phyloP scores from a whole-genome alignment of 139 green algal species.

The Marvania coccoides region DNA sequence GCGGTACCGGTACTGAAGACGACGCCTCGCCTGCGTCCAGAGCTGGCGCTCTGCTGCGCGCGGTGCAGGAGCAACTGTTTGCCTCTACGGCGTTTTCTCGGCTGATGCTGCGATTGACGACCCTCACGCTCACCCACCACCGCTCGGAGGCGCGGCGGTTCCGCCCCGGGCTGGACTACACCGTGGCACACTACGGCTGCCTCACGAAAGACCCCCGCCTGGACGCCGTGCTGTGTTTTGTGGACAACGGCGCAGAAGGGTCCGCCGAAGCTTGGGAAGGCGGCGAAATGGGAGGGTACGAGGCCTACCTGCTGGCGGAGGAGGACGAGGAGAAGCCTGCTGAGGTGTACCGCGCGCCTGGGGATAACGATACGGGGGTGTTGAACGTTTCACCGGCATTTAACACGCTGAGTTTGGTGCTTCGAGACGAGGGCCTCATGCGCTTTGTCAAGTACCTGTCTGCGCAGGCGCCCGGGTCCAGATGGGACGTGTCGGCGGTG shows the following conservation, averaged over 20 bases:
- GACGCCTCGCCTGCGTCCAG: neutral
- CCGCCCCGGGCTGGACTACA: conserved; percentile 77
- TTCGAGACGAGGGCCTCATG: conserved; percentile 73
- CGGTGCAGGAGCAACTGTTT: conserved; percentile 42
- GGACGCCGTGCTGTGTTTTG: conserved; percentile 73
- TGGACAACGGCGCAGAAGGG: conserved; percentile 36
- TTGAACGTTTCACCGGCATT: conserved; percentile 63
- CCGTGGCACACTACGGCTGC: conserved; percentile 69
- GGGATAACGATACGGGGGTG: conserved; percentile 63
- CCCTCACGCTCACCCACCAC: conserved; percentile 35
- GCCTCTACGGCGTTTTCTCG: conserved; percentile 45
- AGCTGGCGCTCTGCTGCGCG: conserved; percentile 22
- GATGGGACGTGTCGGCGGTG: conserved; percentile 34
- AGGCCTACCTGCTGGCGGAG: conserved; percentile 76
- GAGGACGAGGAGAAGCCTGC: conserved; percentile 44
- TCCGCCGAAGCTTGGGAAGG: conserved; percentile 16
- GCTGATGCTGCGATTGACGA: conserved; percentile 47
- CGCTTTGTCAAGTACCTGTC: conserved; percentile 77
- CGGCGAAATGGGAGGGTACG: conserved; percentile 75
- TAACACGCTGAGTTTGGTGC: conserved; percentile 80
- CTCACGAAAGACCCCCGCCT: conserved; percentile 54
- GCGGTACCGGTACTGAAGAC: neutral
- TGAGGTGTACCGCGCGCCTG: conserved; percentile 48
- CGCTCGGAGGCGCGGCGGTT: conserved; percentile 62
- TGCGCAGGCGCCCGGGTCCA: conserved; percentile 18